These are phyloP conservation scores for Penicillium flavigenum DNA, from an alignment of 495 filamentous ascomycete species.

Conservation along the genomic window DNA sequence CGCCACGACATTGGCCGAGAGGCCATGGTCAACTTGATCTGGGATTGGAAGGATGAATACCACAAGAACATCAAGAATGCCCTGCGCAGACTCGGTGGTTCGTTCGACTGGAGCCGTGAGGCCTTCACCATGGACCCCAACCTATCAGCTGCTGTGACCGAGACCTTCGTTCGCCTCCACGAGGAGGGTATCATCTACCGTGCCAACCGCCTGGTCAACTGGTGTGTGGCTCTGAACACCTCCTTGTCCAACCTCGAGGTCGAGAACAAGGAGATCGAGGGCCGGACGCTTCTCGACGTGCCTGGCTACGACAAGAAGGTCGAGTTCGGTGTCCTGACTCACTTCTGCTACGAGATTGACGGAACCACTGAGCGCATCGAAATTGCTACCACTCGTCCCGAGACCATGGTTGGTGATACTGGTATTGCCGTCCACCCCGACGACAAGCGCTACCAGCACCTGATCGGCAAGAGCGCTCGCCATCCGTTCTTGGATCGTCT, in stretches of 20 bases:
- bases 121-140: slow-evolving; percentile 75
- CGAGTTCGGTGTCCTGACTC: slow-evolving; percentile 69
- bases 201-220: slow-evolving; percentile 74
- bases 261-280: slow-evolving; percentile 67
- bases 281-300: slow-evolving; percentile 64
- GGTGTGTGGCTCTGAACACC: slow-evolving; percentile 72
- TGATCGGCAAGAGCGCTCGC: slow-evolving; percentile 67
- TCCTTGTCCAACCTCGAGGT: slow-evolving; percentile 76
- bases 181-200: slow-evolving; percentile 77
- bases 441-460: slow-evolving; percentile 61
- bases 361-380: slow-evolving; percentile 64
- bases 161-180: slow-evolving; percentile 70
- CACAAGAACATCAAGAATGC: slow-evolving; percentile 60
- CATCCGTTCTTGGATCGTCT: slow-evolving; percentile 70
- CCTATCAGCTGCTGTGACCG: slow-evolving; percentile 64
- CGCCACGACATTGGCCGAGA: slow-evolving; percentile 65
- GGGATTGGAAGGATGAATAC: slow-evolving; percentile 72
- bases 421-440: slow-evolving; percentile 76
- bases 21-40: slow-evolving; percentile 58
- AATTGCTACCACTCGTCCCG: slow-evolving; percentile 74
- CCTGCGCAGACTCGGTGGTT: slow-evolving; percentile 58
- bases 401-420: slow-evolving; percentile 80
- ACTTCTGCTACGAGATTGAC: slow-evolving; percentile 71
- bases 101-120: slow-evolving; percentile 64
- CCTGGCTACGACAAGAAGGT: slow-evolving; percentile 66